Evolutionary conservation across 176 grass and related monocot genomes (phyloP), one percentile per base, ranked within the genome.

Genomic region (Musa beccarii): DNA sequence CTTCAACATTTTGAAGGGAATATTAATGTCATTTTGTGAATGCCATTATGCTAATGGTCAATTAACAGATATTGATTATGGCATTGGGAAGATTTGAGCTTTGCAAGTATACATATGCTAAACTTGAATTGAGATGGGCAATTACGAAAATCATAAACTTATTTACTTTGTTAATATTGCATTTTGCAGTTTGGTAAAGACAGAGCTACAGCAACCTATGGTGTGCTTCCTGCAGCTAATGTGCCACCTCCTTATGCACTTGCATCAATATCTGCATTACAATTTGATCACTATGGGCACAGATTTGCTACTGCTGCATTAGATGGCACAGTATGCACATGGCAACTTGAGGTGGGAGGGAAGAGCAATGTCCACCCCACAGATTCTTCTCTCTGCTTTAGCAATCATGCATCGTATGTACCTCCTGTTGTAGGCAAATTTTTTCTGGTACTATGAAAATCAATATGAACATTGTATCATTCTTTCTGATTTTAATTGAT

Each of bases 241-340:
- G 79, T 85, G 61, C 90, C 90, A 55, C 94, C 90, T 21, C 94
- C 90, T 71, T 97, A 97, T 85, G 82, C 89, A 73, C 90, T 97
- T 26, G 88, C 88, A 59, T 93, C 94, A 16, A 84, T 97, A 81
- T 89, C 90, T 57, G 77, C 94, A 65, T 74, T 93, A 79, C 81
- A 90, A 80, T 97, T 97, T 81, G 94, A 93, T 75, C 70, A 66
- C 73, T 97, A 88, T 68, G 94, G 94, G n/a, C 94, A 97, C 26
- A 83, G 94, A 71, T 97, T 93, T 73, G 87, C 94, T 57, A 93
- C 83, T 83, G 85, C 87, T 77, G 90, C 94, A 83, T 85, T 88
- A 79, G 88, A 97, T 90, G 94, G 94, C 70, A 93, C 88, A 59
- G 59, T 97, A 83, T 89, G 85, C 71, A 90, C 82, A 83, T 97